A percentile compares a stretch with the other conserved stretches of the same genome.
Conservation (phyloP, 2,329 filamentous ascomycete species). For the Ceratocystis diversiconidia region DNA sequence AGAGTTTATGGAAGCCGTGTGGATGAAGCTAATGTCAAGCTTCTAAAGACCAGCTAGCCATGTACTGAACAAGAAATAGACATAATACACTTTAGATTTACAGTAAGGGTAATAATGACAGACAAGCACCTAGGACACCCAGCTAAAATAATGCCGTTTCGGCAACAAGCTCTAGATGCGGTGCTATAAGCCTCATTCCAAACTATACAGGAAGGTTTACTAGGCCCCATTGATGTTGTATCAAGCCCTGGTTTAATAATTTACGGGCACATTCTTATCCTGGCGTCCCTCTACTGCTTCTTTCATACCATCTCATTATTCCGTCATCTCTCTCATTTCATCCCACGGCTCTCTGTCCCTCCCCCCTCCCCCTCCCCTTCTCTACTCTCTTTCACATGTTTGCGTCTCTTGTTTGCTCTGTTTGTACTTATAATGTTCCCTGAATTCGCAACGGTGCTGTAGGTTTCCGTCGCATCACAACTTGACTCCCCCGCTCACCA, state of each 20-base stretch:
- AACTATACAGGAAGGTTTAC: background rate
- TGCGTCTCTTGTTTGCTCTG: background rate
- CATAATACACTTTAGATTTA: background rate
- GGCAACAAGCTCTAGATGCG: background rate
- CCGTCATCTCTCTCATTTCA: background rate
- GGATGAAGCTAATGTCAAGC: no score
- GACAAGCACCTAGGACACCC: background rate
- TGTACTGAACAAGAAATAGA: background rate
- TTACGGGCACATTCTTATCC: background rate
- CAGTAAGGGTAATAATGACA: background rate
- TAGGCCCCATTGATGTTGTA: background rate
- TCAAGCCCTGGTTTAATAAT: background rate
- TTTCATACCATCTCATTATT: background rate
- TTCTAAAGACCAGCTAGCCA: no score
- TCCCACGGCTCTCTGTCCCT: no score
- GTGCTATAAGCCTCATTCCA: no score
- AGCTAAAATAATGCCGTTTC: background rate
- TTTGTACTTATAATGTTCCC: background rate
- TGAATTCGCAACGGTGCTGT: background rate
- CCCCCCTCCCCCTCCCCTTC: background rate
- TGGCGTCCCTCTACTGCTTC: background rate
- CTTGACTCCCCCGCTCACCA: constrained; percentile 56
- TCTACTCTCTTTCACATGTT: no score
- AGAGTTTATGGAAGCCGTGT: no score
- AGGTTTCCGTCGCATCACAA: constrained; percentile 32